Conservation (phyloP, 2,329 filamentous ascomycete species). For the Lachnellula hyalina region DNA sequence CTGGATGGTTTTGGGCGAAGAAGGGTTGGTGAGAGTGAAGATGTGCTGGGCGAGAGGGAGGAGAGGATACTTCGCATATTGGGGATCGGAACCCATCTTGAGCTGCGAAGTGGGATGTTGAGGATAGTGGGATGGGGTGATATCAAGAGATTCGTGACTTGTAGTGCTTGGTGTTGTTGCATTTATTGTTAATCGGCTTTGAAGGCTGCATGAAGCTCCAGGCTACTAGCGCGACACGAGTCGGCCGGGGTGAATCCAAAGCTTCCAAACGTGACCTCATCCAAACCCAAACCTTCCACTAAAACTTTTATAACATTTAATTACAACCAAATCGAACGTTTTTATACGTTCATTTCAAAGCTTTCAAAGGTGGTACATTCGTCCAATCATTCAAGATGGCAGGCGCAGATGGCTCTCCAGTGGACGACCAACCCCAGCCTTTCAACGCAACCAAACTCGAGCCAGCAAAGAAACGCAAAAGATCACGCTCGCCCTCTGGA, state of each 20-base stretch:
- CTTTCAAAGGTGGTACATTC: not conserved
- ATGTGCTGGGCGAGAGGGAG: slow-evolving; percentile 79
- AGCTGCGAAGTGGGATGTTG: not conserved
- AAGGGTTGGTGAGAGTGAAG: slow-evolving; percentile 79
- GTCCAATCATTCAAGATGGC: slow-evolving; percentile 30
- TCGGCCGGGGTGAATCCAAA: not conserved
- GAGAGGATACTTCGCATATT: slow-evolving; percentile 80
- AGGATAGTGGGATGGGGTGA: not conserved
- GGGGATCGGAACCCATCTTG: slow-evolving; percentile 71
- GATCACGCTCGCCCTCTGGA: slow-evolving; percentile 33
- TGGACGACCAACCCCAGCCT: slow-evolving; percentile 35
- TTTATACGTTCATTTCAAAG: not conserved
- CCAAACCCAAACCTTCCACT: no score
- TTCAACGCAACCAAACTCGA: slow-evolving; percentile 39
- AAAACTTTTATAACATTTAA: no score
- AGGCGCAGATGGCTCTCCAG: slow-evolving; percentile 18
- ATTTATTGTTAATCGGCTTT: slow-evolving; percentile 4
- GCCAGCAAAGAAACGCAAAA: slow-evolving; percentile 37
- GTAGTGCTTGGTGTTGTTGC: not conserved
- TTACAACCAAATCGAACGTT: not conserved
- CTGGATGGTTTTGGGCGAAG: slow-evolving; percentile 60
- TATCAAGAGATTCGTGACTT: no score
- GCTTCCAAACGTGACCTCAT: not conserved
- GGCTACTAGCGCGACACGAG: slow-evolving; percentile 21
- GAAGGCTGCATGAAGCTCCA: slow-evolving; percentile 20